A percentile compares a stretch with the other conserved stretches of the same genome.
phyloP scores from a whole-genome alignment of 148 eudicot species.

The Heliosperma pusillum region DNA sequence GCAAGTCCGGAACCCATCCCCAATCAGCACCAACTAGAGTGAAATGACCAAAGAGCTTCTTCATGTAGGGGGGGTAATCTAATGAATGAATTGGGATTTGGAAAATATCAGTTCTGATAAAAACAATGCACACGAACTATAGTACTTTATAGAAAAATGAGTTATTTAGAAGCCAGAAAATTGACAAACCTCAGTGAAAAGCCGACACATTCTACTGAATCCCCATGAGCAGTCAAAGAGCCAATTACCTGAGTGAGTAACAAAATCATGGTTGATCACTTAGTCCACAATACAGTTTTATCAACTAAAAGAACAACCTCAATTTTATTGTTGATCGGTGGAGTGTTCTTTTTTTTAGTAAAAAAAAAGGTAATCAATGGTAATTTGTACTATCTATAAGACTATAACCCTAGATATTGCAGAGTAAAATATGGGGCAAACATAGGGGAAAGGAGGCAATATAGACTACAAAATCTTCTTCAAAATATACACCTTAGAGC shows the following conservation, averaged over 20 bases:
- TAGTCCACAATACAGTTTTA: neutral
- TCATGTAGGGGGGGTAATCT: neutral
- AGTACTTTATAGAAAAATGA: neutral
- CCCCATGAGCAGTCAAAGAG: constrained; percentile 66
- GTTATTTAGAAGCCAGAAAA: neutral
- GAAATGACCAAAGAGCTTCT: neutral
- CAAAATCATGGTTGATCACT: neutral
- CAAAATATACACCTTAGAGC: neutral
- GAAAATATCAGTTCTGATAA: neutral
- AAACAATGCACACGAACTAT: neutral
- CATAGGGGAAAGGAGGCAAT: neutral
- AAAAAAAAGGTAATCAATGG: no score
- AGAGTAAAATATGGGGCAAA: neutral
- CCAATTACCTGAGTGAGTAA: constrained; percentile 58
- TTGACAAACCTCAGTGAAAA: constrained; percentile 55
- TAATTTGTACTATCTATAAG: neutral
- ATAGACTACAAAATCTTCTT: neutral
- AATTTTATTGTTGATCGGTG: neutral
- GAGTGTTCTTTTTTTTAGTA: neutral
- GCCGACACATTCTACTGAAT: constrained; percentile 77
- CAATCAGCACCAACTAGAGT: neutral
- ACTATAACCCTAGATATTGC: neutral
- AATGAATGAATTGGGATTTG: no score
- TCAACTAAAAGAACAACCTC: neutral
- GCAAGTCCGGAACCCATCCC: no score